Conservation (phyloP, 768 basidiomycete species). For the Kwoniella sp. region DNA sequence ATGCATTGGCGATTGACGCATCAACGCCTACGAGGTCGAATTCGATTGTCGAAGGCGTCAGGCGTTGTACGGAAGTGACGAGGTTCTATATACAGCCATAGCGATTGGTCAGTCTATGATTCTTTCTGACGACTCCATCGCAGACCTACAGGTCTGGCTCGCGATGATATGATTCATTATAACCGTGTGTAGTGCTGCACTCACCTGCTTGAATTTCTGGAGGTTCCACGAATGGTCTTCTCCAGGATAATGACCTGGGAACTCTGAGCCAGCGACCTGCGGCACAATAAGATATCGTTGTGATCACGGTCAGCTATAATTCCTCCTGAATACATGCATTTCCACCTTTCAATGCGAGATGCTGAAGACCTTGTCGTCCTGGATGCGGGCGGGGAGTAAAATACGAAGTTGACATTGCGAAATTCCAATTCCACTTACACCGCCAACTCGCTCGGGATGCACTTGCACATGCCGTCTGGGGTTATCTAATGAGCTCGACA, state of each 20-base stretch:
- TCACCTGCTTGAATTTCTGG: constrained; percentile 72
- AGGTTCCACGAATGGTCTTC: constrained; percentile 87
- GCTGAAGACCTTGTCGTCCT: too few relatives aligned
- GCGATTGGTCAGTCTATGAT: constrained; percentile 2
- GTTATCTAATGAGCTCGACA: constrained; percentile 14
- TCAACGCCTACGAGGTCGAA: constrained; percentile 96
- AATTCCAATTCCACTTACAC: constrained; percentile 34
- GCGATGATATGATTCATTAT: too few relatives aligned
- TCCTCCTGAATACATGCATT: too few relatives aligned
- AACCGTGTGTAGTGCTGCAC: constrained; percentile 36
- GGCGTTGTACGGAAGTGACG: constrained; percentile 70
- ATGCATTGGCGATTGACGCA: constrained; percentile 92
- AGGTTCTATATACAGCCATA: constrained; percentile 60
- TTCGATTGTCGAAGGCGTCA: constrained; percentile 82
- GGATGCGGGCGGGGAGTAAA: neutral
- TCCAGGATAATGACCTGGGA: constrained; percentile 81
- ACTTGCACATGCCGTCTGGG: constrained; percentile 50
- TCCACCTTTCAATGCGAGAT: too few relatives aligned
- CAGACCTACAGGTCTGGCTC: too few relatives aligned
- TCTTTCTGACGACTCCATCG: too few relatives aligned
- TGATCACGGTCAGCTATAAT: neutral
- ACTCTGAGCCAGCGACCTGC: constrained; percentile 83
- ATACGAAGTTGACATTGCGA: neutral
- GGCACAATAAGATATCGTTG: neutral
- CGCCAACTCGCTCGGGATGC: constrained; percentile 46